These are phyloP conservation scores for Mycena filopes DNA, from an alignment of 768 basidiomycete species.

Conservation along the genomic window DNA sequence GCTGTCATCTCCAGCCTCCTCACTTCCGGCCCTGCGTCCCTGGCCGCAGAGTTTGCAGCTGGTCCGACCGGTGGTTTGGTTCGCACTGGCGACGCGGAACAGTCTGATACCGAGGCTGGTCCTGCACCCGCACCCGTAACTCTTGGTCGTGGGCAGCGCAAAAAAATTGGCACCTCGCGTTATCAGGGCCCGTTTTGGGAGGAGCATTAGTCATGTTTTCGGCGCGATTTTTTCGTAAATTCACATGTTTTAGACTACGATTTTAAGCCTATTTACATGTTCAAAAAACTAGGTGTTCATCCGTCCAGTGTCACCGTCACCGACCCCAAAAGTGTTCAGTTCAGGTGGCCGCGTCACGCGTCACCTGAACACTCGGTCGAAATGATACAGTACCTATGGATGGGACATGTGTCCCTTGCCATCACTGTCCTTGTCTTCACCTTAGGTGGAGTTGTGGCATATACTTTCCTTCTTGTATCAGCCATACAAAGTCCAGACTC, in stretches of 20 bases:
- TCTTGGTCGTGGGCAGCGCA: too few species aligned
- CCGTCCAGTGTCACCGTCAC: too few species aligned
- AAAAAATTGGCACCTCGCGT: too few species aligned
- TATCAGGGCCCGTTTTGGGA: too few species aligned
- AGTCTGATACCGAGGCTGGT: too few species aligned
- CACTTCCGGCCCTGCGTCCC: background rate
- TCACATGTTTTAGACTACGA: background rate
- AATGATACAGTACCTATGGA: slow-evolving; percentile 18
- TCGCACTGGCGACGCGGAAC: too few species aligned
- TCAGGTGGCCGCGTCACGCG: slow-evolving; percentile 16
- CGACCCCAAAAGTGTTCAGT: too few species aligned
- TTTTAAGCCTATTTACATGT: background rate
- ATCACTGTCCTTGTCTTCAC: background rate
- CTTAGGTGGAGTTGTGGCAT: background rate
- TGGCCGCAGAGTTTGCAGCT: background rate
- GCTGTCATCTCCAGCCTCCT: too few species aligned
- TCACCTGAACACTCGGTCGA: slow-evolving; percentile 12
- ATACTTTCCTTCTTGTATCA: background rate
- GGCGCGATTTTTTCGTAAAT: slow-evolving; percentile 1
- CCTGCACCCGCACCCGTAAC: too few species aligned
- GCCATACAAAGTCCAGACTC: background rate
- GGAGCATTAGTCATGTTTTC: slow-evolving; percentile 15
- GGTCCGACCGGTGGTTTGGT: slow-evolving; percentile 11
- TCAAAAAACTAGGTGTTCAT: too few species aligned
- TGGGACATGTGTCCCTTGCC: background rate